Evolutionary conservation across 768 basidiomycete genomes (phyloP).

Genomic region (Leccinum arenicola): DNA sequence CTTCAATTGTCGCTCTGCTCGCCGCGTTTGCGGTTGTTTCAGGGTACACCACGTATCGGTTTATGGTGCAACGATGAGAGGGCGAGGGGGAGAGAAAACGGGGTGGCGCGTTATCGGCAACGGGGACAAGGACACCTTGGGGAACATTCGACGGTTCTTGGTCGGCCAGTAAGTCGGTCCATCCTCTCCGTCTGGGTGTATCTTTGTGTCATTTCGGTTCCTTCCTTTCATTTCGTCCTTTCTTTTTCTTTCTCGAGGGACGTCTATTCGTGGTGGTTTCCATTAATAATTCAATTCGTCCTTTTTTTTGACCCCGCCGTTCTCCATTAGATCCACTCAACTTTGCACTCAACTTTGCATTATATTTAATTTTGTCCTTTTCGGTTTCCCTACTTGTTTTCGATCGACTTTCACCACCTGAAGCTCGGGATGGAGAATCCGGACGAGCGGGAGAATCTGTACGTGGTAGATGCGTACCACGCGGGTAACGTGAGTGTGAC

Average conservation of each 20-base stretch:
- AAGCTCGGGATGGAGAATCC: constrained; percentile 29
- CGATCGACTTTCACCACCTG: constrained; percentile 76
- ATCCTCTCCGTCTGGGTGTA: not conserved
- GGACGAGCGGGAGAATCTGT: constrained; percentile 35
- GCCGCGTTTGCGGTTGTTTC: constrained; percentile 80
- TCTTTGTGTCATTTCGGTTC: not conserved
- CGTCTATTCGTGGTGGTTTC: not conserved
- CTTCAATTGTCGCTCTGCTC: constrained; percentile 77
- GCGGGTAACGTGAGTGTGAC: constrained; percentile 67
- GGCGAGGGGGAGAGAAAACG: not conserved
- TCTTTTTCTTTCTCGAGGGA: not conserved
- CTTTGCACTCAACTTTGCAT: not conserved
- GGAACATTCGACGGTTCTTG: not conserved
- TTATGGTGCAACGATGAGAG: constrained; percentile 53
- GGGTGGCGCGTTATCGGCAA: not conserved
- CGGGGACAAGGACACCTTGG: not conserved
- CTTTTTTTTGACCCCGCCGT: not conserved
- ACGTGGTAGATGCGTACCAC: constrained; percentile 84
- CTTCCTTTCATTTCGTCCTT: not conserved
- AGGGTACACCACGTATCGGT: constrained; percentile 73
- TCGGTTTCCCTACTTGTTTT: constrained; percentile 57
- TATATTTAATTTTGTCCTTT: not conserved
- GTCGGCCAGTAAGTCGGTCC: not conserved
- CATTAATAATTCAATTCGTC: not conserved
- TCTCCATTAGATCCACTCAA: not conserved